Conservation (phyloP, 2,329 filamentous ascomycete genomes). For the Plectosphaerella cucumerina region DNA sequence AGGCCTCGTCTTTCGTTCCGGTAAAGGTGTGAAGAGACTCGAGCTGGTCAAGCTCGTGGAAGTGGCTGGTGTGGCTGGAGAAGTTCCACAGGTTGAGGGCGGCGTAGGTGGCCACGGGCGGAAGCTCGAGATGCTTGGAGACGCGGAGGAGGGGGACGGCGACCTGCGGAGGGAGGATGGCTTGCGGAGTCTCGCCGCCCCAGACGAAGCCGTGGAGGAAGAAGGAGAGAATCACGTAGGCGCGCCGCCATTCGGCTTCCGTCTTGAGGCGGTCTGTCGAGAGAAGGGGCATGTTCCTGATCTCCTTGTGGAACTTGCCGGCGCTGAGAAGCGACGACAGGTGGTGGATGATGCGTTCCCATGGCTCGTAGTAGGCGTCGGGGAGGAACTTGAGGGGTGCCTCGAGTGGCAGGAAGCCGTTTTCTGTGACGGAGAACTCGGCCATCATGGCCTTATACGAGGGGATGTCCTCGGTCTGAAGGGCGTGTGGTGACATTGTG, state of each 20-base stretch:
- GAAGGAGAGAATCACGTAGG: constrained; percentile 75
- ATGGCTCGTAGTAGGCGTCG: constrained; percentile 71
- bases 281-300: constrained; percentile 66
- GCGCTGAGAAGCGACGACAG: constrained; percentile 64
- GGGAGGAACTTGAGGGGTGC: constrained; percentile 63
- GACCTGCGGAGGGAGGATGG: constrained; percentile 70
- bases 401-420: constrained; percentile 74
- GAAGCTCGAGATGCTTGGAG: constrained; percentile 71
- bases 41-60: constrained; percentile 65
- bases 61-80: constrained; percentile 47
- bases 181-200: constrained; percentile 71
- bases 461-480: constrained; percentile 14
- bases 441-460: constrained; percentile 16
- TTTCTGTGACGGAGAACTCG: constrained; percentile 37
- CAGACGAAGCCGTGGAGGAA: constrained; percentile 85
- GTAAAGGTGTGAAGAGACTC: constrained; percentile 78
- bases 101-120: constrained; percentile 87
- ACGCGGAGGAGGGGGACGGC: constrained; percentile 72
- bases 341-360: constrained; percentile 68
- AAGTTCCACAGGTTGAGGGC: constrained; percentile 90
- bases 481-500: constrained; percentile 39
- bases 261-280: constrained; percentile 58
- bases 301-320: constrained; percentile 56
- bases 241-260: constrained; percentile 74
- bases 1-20: constrained; percentile 83